Conservation (phyloP, 2,329 filamentous ascomycete genomes). For the Fusarium hainanense region DNA sequence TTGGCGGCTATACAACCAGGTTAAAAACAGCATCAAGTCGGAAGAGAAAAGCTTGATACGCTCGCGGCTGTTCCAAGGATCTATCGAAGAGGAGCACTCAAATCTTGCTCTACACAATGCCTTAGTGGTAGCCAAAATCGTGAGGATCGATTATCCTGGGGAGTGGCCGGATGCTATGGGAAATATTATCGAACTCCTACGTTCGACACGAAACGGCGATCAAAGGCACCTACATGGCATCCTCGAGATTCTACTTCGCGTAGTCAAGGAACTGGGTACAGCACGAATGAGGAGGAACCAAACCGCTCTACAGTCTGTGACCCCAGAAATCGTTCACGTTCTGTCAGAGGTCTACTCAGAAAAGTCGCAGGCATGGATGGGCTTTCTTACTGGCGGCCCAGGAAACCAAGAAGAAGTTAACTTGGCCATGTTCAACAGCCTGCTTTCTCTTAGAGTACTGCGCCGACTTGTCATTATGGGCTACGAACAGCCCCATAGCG, state of each 20-base stretch:
- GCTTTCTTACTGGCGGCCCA: conserved; percentile 66
- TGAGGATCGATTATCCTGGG: conserved; percentile 87
- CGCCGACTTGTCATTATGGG: conserved; percentile 82
- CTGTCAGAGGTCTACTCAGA: conserved; percentile 82
- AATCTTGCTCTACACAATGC: conserved; percentile 88
- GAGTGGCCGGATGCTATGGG: conserved; percentile 79
- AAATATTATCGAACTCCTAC: conserved; percentile 72
- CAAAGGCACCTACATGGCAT: conserved; percentile 76
- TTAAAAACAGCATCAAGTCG: conserved; percentile 73
- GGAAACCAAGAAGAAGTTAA: conserved; percentile 69
- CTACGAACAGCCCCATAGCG: conserved; percentile 85
- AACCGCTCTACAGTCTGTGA: conserved; percentile 78
- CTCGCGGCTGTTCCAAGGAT: conserved; percentile 77
- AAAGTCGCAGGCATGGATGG: conserved; percentile 76
- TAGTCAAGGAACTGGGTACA: conserved; percentile 90
- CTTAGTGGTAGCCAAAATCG: conserved; percentile 85
- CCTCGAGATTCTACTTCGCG: conserved; percentile 81
- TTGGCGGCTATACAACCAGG: conserved; percentile 75
- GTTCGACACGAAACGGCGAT: conserved; percentile 62
- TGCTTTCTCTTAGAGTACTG: conserved; percentile 82
- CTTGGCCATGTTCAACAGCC: conserved; percentile 78
- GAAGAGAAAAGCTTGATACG: conserved; percentile 84
- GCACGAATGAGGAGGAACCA: conserved; percentile 80
- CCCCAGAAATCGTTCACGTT: conserved; percentile 86
- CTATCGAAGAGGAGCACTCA: conserved; percentile 79